Conservation (phyloP, 306 rosid species). For the Astragalus membranaceus region DNA sequence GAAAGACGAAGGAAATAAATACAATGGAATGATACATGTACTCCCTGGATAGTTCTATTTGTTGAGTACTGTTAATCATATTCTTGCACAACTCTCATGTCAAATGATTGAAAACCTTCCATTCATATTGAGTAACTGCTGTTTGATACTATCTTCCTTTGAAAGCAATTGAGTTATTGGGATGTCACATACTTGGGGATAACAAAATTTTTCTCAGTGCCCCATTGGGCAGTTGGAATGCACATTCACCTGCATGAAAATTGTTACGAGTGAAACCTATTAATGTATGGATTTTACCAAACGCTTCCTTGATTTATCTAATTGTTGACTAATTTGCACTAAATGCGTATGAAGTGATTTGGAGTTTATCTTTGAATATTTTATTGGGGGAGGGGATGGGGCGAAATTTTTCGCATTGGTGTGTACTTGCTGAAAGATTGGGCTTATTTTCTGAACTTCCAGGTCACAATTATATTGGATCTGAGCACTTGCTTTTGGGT, state of each 20-base stretch:
- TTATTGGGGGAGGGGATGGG: too few relatives aligned
- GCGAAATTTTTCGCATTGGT: too few relatives aligned
- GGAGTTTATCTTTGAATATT: too few relatives aligned
- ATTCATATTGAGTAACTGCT: neutral
- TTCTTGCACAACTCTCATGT: neutral
- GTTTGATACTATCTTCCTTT: neutral
- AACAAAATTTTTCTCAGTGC: neutral
- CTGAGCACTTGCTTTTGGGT: slow-evolving; percentile 97
- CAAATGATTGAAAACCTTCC: neutral
- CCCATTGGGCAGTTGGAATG: neutral
- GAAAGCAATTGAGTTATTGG: neutral
- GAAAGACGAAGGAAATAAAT: too few relatives aligned
- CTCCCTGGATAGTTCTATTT: neutral
- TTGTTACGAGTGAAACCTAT: neutral
- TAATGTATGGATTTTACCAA: neutral
- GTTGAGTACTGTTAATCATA: too few relatives aligned
- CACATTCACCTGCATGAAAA: neutral
- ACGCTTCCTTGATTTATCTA: neutral
- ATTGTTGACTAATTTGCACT: neutral
- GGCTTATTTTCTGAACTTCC: slow-evolving; percentile 7
- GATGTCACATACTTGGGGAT: neutral
- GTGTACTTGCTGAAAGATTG: neutral
- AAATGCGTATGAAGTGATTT: too few relatives aligned
- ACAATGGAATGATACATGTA: neutral
- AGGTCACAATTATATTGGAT: slow-evolving; percentile 96